These are phyloP conservation scores for Endogone sp. DNA, from an alignment of 192 early-diverging fungal genomes.

Conservation along the genomic window DNA sequence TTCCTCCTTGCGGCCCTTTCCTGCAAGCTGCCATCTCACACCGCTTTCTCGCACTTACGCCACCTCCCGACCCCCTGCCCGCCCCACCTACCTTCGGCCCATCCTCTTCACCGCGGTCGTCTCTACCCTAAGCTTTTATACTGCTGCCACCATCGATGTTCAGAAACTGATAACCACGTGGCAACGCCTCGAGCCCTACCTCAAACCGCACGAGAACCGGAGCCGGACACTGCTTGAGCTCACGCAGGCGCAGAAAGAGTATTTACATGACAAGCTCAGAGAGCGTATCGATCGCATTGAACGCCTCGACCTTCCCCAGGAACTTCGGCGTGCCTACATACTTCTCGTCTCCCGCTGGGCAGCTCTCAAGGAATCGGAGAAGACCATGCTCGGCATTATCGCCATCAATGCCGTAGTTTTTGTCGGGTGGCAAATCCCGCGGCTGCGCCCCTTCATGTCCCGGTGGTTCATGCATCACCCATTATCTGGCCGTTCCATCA, in stretches of 20 bases:
- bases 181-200: slow-evolving; percentile 17
- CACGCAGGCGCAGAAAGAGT: slow-evolving; percentile 21
- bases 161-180: slow-evolving; percentile 21
- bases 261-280: slow-evolving; percentile 12
- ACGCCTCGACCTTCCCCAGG: slow-evolving; percentile 27
- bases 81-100: slow-evolving; percentile 30
- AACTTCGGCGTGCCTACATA: slow-evolving; percentile 27
- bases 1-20: no score
- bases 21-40: slow-evolving; percentile 4
- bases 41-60: slow-evolving; percentile 3
- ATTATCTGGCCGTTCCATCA: slow-evolving; percentile 57
- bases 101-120: slow-evolving; percentile 39
- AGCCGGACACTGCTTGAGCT: slow-evolving; percentile 19
- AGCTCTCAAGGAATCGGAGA: slow-evolving; percentile 21
- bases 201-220: slow-evolving; percentile 15
- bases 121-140: slow-evolving; percentile 29
- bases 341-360: slow-evolving; percentile 27
- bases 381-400: slow-evolving; percentile 46
- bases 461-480: slow-evolving; percentile 80
- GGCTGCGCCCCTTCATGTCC: slow-evolving; percentile 64
- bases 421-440: slow-evolving; percentile 69
- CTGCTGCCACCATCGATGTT: slow-evolving; percentile 32
- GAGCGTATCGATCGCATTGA: slow-evolving; percentile 27
- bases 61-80: not conserved
- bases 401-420: slow-evolving; percentile 75